Base-by-base conservation (phyloP, 139 green algal species). In the Tetratostichococcus sp. region DNA sequence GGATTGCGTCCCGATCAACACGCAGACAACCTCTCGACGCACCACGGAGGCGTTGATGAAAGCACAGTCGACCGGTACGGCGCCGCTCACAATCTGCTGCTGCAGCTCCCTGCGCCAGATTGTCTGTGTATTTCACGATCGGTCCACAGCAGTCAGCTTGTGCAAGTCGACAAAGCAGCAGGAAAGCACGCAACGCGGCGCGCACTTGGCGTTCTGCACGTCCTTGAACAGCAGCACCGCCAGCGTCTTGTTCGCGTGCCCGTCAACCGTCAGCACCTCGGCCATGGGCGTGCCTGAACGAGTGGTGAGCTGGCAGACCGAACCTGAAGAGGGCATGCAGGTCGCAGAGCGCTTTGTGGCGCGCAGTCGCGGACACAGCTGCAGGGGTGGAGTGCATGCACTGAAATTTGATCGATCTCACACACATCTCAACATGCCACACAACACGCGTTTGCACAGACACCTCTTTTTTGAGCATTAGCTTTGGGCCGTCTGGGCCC, bases 1-100 rank as follows among this genome's bases (percentile, higher is more conserved):
- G n/a, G n/a, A n/a, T n/a, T n/a, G n/a, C n/a, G n/a, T n/a, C n/a
- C n/a, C n/a, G 43, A 8, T 8, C 30, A 32, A 16, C 33, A 33
- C n/a, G 17, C 17, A 50, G 11, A 25, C 39, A 31, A n/a, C n/a
- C n/a, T n/a, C n/a, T n/a, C n/a, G n/a, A 28, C 26, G 26, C 43
- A 78, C 77, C 59, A 82, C 57, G 0, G 62, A 31, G 28, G 80
- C 83, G 34, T 90, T 86, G 26, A 83, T 67, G 30, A 90, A 58
- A 0, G 83, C 72, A 58, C 70, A 76, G 62, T 89, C 73, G 21
- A 78, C 69, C 26, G 75, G 26, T 31, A 85, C 17, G 19, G 43
- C 35, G 4, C 82, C 76, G 2, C 33, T 42, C 26, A 83, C 43
- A 17, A 90, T 30, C 8, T 70, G 23, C 22, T 82, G 31, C 35